These are phyloP conservation scores for Hypoxylon rickii DNA, from an alignment of 495 filamentous ascomycete species.

Conservation along the genomic window DNA sequence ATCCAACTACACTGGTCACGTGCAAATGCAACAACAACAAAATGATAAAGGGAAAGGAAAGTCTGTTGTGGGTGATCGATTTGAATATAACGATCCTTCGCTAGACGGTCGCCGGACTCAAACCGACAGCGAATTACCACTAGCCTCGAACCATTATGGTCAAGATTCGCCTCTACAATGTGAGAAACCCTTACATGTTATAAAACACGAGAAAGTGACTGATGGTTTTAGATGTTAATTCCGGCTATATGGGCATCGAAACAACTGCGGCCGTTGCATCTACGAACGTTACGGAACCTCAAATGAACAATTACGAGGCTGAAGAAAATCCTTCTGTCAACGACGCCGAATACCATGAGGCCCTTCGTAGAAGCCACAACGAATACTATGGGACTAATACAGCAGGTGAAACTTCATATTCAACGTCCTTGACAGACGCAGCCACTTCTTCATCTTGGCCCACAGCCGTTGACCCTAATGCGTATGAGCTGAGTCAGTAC, in stretches of 20 bases:
- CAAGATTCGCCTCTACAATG: conserved; percentile 23
- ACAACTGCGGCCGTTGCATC: neutral
- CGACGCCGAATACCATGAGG: conserved; percentile 28
- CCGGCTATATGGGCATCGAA: conserved; percentile 9
- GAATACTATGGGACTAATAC: conserved; percentile 20
- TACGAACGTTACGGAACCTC: conserved; percentile 3
- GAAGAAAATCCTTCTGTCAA: conserved; percentile 8
- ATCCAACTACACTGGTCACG: conserved; percentile 20
- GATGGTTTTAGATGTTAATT: conserved; percentile 18
- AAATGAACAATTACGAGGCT: conserved; percentile 17
- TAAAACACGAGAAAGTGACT: neutral
- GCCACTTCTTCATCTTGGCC: conserved; percentile 23
- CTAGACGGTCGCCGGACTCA: conserved; percentile 2
- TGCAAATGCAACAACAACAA: conserved; percentile 24
- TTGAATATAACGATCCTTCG: conserved; percentile 15
- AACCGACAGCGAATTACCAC: neutral
- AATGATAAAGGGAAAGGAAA: conserved; percentile 34
- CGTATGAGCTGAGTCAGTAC: conserved; percentile 28
- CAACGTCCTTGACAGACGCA: conserved; percentile 14
- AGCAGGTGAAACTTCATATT: conserved; percentile 27
- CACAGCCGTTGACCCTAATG: conserved; percentile 22
- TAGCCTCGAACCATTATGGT: conserved; percentile 9
- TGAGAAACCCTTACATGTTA: neutral
- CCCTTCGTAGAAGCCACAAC: conserved; percentile 24
- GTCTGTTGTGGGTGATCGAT: conserved; percentile 8